Base-by-base conservation (phyloP, 129 eudicot species). In the Flaveria ramosissima region DNA sequence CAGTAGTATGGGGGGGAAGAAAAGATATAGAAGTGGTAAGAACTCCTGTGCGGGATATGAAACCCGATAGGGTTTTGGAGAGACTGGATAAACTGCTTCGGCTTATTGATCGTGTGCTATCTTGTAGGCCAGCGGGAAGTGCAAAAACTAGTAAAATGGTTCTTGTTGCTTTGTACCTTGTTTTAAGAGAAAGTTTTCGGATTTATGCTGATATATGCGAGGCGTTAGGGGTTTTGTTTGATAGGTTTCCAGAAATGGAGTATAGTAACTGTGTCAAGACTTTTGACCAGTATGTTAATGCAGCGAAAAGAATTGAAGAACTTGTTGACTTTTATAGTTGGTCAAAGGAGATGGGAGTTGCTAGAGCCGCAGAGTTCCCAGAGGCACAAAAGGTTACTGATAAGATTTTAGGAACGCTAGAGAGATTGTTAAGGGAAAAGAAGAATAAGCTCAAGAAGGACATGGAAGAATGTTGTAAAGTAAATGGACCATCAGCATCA, bases 251-350 rank as follows among this genome's bases (percentile, higher is more conserved):
- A 3, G 91, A 90, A 72, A 84, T 90, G 96, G 96, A 90, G 62
- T 88, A 88, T 68, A 78, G 80, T 30, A 84, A 88, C 30, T 82
- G 89, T 78, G 85, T 88, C 8, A 90, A 88, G 76, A 84, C 88
- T 68, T 90, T 86, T 61, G 93, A 88, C 83, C 86, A 86, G 6
- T 90, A 86, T 71, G 89, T 85, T 17, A 81, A 62, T 68, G 88
- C 93, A 9, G 91, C 91, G 43, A 90, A 90, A 88, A 80, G 77
- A 82, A 90, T 87, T 53, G 97, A 91, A 7, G 93, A 86, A 71
- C 89, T 91, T 39, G 75, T 73, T 76, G 85, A 68, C 46, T 83
- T 84, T 68, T 91, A 84, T 66, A 80, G 63, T 76, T 91, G 91
- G 97, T 88, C 91, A 74, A 91, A 86, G 84, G 89, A 87, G 73